Conservation (phyloP, 352 stramenopile genomes). For the Pythium brassicae region DNA sequence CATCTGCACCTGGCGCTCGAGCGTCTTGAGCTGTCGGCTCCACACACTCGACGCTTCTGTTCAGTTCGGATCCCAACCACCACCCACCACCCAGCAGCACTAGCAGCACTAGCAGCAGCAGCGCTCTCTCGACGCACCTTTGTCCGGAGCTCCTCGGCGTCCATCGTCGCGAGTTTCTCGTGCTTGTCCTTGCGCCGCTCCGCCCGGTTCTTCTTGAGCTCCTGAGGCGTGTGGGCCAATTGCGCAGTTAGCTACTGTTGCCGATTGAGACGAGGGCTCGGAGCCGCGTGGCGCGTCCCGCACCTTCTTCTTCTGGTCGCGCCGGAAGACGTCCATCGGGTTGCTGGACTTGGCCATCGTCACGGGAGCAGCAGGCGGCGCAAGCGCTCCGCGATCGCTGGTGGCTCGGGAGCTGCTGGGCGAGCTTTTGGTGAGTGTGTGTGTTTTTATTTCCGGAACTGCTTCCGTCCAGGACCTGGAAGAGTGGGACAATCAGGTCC, state of each 20-base stretch:
- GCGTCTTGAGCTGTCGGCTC: slow-evolving; percentile 39
- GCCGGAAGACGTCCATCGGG: slow-evolving; percentile 67
- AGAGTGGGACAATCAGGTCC: too few relatives aligned
- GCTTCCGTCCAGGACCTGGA: too few relatives aligned
- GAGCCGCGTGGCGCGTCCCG: not conserved
- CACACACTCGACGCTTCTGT: not conserved
- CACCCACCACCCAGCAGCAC: not conserved
- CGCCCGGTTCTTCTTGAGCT: slow-evolving; percentile 70
- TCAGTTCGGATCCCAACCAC: not conserved
- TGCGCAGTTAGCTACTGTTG: too few relatives aligned
- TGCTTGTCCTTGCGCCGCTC: slow-evolving; percentile 61
- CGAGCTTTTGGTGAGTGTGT: too few relatives aligned
- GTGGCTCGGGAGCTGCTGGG: too few relatives aligned
- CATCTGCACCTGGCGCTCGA: slow-evolving; percentile 52
- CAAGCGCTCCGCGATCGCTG: too few relatives aligned
- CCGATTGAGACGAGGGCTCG: too few relatives aligned
- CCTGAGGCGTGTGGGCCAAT: too few relatives aligned
- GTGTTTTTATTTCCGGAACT: too few relatives aligned
- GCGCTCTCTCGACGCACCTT: slow-evolving; percentile 18
- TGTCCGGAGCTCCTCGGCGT: slow-evolving; percentile 44
- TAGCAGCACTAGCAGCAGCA: too few relatives aligned
- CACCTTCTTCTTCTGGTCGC: slow-evolving; percentile 81
- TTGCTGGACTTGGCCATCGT: slow-evolving; percentile 62
- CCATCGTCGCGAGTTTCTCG: slow-evolving; percentile 50
- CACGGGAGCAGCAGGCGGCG: not conserved